A percentile compares a stretch with the other conserved stretches of the same genome.
Evolutionary conservation across 768 basidiomycete species (phyloP).

Genomic region (Suillus tomentosus): DNA sequence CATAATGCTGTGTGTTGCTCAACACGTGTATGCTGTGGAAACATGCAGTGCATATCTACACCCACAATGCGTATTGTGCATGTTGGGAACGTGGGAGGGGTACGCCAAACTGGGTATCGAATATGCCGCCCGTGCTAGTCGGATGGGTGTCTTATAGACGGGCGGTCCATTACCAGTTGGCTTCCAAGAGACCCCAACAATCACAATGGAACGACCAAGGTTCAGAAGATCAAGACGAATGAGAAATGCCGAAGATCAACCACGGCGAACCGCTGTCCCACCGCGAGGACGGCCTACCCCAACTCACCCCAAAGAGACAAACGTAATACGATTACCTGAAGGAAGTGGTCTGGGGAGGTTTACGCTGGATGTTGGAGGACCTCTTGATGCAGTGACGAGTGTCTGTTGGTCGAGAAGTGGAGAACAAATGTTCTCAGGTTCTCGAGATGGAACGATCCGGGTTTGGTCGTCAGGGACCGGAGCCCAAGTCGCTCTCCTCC

Average conservation of each 20-base stretch:
- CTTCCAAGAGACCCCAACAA: slow-evolving; percentile 7
- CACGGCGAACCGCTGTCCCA: slow-evolving; percentile 1
- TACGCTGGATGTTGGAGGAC: slow-evolving; percentile 69
- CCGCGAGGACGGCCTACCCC: slow-evolving; percentile 7
- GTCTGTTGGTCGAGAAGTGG: slow-evolving; percentile 15
- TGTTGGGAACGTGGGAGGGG: slow-evolving; percentile 9
- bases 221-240: slow-evolving; percentile 8
- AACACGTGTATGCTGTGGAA: not conserved
- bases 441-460: slow-evolving; percentile 32
- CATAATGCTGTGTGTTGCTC: not conserved
- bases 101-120: slow-evolving; percentile 2
- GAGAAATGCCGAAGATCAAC: slow-evolving; percentile 6
- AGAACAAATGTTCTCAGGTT: slow-evolving; percentile 32
- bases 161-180: not conserved
- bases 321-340: slow-evolving; percentile 68
- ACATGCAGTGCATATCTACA: not conserved
- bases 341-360: slow-evolving; percentile 93
- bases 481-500: slow-evolving; percentile 18
- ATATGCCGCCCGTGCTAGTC: not conserved
- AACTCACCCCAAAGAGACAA: slow-evolving; percentile 9
- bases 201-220: slow-evolving; percentile 3
- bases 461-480: slow-evolving; percentile 33
- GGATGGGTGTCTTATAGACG: slow-evolving; percentile 3
- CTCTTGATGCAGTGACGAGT: slow-evolving; percentile 5
- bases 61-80: not conserved